phyloP scores from a whole-genome alignment of 805 yeast species.

The Candida stauntonica region DNA sequence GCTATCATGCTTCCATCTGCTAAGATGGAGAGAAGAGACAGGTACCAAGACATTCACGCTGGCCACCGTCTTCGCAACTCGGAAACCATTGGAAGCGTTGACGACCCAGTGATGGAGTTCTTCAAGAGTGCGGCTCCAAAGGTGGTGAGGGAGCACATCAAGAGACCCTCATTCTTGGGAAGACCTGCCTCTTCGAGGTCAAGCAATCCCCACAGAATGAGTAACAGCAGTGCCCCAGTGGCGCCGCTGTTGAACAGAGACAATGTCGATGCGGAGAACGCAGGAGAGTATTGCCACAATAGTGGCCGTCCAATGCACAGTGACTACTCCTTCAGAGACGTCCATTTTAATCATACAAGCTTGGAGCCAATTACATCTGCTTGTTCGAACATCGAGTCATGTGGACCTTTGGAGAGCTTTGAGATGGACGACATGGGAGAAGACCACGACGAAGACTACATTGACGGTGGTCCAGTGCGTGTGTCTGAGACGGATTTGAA shows the following conservation, averaged over 20 bases:
- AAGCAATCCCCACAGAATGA: conserved; percentile 3
- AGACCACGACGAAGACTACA: neutral
- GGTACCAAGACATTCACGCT: conserved; percentile 30
- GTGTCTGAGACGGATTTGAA: conserved; percentile 11
- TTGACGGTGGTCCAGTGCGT: conserved; percentile 9
- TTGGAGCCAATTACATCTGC: conserved; percentile 1
- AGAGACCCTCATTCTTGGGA: conserved; percentile 22
- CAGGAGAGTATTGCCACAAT: conserved; percentile 4
- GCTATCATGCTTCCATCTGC: conserved; percentile 85
- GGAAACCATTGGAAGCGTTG: conserved; percentile 21
- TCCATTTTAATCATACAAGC: conserved; percentile 13
- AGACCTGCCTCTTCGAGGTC: conserved; percentile 1
- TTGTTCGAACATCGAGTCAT: neutral
- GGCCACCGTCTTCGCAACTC: conserved; percentile 14
- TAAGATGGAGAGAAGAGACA: conserved; percentile 57
- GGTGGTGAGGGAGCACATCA: conserved; percentile 20
- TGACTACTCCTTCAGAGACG: conserved; percentile 8
- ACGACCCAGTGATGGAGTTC: conserved; percentile 27
- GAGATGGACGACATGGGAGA: conserved; percentile 4
- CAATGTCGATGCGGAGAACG: neutral
- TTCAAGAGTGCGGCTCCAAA: conserved; percentile 28
- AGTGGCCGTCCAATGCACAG: neutral
- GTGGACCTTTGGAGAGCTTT: conserved; percentile 5
- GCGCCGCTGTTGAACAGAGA: neutral
- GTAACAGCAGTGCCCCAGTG: neutral